Percentiles rank a stretch among this genome's conserved stretches.
These are phyloP conservation scores for Lachnum nothofagi DNA, from an alignment of 2,329 filamentous ascomycete species.

Conservation along the genomic window DNA sequence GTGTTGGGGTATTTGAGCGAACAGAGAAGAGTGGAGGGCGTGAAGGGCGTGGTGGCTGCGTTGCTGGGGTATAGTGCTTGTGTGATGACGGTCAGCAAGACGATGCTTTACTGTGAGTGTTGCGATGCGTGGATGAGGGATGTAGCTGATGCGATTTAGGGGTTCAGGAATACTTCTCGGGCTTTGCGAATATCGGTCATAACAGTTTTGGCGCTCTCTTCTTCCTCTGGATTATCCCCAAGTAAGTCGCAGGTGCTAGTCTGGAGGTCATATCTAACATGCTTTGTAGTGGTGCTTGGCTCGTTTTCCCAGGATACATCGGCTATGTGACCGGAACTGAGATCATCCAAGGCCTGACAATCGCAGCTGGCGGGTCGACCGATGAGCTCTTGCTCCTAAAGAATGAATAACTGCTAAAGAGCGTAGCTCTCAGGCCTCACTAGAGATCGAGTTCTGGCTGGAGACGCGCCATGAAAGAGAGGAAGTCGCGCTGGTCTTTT, in stretches of 20 bases:
- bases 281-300: constrained; percentile 53
- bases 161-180: constrained; percentile 56
- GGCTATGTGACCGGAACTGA: constrained; percentile 55
- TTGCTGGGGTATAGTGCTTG: constrained; percentile 54
- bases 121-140: background rate
- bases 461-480: background rate
- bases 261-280: constrained; percentile 16
- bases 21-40: constrained; percentile 47
- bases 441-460: background rate
- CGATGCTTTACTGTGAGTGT: constrained; percentile 58
- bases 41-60: constrained; percentile 48
- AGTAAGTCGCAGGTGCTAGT: constrained; percentile 44
- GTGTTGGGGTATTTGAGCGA: constrained; percentile 42
- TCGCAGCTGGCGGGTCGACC: constrained; percentile 33
- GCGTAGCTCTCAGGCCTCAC: background rate
- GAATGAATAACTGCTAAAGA: constrained; percentile 14
- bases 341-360: constrained; percentile 54
- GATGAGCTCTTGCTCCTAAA: constrained; percentile 22
- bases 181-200: constrained; percentile 57
- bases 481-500: background rate
- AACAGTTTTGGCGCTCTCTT: constrained; percentile 50
- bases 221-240: constrained; percentile 60
- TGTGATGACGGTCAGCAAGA: constrained; percentile 64
- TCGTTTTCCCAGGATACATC: constrained; percentile 59
- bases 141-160: constrained; percentile 35